Percentiles rank a stretch among this genome's conserved stretches.
phyloP scores from a whole-genome alignment of 495 filamentous ascomycete genomes.

The Chaetomium fimeti region DNA sequence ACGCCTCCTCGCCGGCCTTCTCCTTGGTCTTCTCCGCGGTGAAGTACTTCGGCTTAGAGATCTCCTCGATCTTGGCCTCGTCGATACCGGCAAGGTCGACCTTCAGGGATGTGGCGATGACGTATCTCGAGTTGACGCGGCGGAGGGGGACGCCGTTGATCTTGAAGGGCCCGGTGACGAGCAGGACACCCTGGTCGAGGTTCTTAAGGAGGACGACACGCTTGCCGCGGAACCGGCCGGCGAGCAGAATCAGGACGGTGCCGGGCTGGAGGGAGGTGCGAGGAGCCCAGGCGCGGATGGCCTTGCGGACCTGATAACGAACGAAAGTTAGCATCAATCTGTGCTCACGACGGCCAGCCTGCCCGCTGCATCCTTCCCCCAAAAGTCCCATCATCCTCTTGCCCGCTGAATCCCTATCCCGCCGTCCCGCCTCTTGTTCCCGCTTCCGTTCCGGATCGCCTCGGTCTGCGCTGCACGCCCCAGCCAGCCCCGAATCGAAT shows the following conservation, averaged over 20 bases:
- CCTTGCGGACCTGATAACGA: constrained; percentile 80
- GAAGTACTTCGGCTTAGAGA: constrained; percentile 85
- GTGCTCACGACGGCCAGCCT: neutral
- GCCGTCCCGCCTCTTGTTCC: constrained; percentile 9
- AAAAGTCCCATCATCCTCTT: constrained; percentile 9
- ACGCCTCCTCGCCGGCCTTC: constrained; percentile 91
- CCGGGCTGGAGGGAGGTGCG: constrained; percentile 87
- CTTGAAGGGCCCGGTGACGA: constrained; percentile 99
- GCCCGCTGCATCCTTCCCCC: neutral
- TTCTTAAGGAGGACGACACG: constrained; percentile 97
- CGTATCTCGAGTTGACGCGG: constrained; percentile 97
- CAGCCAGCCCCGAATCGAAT: constrained; percentile 15
- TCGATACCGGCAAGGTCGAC: constrained; percentile 85
- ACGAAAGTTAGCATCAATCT: constrained; percentile 32
- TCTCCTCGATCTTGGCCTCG: constrained; percentile 77
- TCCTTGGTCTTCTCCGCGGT: constrained; percentile 85
- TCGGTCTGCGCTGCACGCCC: constrained; percentile 9
- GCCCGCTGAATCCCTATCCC: neutral
- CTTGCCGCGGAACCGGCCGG: constrained; percentile 99
- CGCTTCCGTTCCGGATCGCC: constrained; percentile 3
- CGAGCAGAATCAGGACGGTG: constrained; percentile 94
- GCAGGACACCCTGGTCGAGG: constrained; percentile 93
- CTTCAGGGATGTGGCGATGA: constrained; percentile 92
- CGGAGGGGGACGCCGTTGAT: constrained; percentile 98
- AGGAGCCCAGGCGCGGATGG: constrained; percentile 76